Percentiles rank a stretch among this genome's conserved stretches.
Evolutionary conservation across 2,329 filamentous ascomycete species (phyloP).

Genomic region (Helminthosporium solani): DNA sequence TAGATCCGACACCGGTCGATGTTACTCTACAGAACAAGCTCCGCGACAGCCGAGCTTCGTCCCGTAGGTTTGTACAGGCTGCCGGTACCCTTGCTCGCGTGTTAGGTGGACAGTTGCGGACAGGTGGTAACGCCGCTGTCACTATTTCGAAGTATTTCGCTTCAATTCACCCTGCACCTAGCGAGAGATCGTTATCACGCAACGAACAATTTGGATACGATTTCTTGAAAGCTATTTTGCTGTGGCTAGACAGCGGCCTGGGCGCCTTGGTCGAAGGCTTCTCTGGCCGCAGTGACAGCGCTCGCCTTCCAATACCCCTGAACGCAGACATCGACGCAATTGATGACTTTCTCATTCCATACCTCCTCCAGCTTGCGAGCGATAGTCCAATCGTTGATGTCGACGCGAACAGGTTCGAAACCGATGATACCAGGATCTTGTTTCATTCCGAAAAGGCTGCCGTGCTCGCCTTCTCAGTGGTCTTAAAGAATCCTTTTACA

Average conservation of each 20-base stretch:
- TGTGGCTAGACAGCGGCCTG: conserved; percentile 63
- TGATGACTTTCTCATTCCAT: conserved; percentile 59
- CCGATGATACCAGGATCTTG: conserved; percentile 54
- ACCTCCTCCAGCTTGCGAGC: conserved; percentile 56
- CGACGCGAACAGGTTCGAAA: conserved; percentile 59
- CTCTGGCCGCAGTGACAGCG: conserved; percentile 47
- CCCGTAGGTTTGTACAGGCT: conserved; percentile 63
- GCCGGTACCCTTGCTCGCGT: conserved; percentile 58
- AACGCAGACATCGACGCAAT: conserved; percentile 55
- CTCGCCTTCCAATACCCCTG: conserved; percentile 55
- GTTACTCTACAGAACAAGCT: conserved; percentile 58
- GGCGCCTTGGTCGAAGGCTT: conserved; percentile 59
- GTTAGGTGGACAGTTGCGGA: conserved; percentile 56
- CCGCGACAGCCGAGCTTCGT: conserved; percentile 56
- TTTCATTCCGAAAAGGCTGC: conserved; percentile 57
- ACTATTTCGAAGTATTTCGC: conserved; percentile 49
- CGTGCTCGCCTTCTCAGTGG: conserved; percentile 57
- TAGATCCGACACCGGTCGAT: conserved; percentile 55
- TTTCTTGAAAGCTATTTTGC: conserved; percentile 62
- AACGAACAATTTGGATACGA: conserved; percentile 62
- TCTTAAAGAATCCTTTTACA: conserved; percentile 54
- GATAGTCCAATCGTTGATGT: conserved; percentile 56
- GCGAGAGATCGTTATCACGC: conserved; percentile 33
- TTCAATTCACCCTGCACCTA: conserved; percentile 50
- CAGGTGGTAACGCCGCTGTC: conserved; percentile 38